Percentiles rank a stretch among this genome's conserved stretches.
phyloP scores from a whole-genome alignment of 768 basidiomycete genomes.

The Suillus tomentosus region DNA sequence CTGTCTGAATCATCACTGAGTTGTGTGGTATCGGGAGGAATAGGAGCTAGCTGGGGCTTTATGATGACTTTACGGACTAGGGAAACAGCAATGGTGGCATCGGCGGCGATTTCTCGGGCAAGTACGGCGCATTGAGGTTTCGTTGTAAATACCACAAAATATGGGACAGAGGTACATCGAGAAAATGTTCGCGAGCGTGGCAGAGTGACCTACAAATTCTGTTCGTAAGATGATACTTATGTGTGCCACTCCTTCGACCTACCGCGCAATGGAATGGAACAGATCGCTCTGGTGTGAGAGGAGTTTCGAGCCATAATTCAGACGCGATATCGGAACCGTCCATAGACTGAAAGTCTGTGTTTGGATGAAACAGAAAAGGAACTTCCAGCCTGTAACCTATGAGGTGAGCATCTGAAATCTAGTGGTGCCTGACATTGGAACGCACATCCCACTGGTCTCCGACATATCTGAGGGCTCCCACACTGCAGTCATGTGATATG shows the following conservation, averaged over 20 bases:
- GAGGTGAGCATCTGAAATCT: slow-evolving; percentile 10
- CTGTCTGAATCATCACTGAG: slow-evolving; percentile 46
- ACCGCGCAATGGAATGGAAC: slow-evolving; percentile 71
- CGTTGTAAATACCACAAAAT: slow-evolving; percentile 74
- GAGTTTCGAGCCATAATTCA: slow-evolving; percentile 69
- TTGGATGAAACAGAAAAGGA: slow-evolving; percentile 63
- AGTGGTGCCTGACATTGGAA: slow-evolving; percentile 15
- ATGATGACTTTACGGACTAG: slow-evolving; percentile 62
- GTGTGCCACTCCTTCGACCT: slow-evolving; percentile 30
- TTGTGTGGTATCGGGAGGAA: slow-evolving; percentile 50
- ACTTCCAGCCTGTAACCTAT: slow-evolving; percentile 54
- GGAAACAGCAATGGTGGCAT: slow-evolving; percentile 71
- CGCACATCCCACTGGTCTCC: slow-evolving; percentile 51
- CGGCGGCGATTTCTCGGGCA: slow-evolving; percentile 65
- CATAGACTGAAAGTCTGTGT: slow-evolving; percentile 57
- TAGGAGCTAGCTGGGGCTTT: slow-evolving; percentile 39
- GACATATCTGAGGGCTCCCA: slow-evolving; percentile 58
- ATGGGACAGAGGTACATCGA: slow-evolving; percentile 63
- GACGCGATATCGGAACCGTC: slow-evolving; percentile 47
- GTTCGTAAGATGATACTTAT: slow-evolving; percentile 1
- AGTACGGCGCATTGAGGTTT: slow-evolving; percentile 54
- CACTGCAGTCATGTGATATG: slow-evolving; percentile 54
- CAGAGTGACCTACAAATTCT: slow-evolving; percentile 54
- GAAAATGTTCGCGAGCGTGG: slow-evolving; percentile 63
- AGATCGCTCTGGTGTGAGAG: slow-evolving; percentile 60